Base-by-base conservation (phyloP, 345 rosid genomes). In the Garcia nutans region DNA sequence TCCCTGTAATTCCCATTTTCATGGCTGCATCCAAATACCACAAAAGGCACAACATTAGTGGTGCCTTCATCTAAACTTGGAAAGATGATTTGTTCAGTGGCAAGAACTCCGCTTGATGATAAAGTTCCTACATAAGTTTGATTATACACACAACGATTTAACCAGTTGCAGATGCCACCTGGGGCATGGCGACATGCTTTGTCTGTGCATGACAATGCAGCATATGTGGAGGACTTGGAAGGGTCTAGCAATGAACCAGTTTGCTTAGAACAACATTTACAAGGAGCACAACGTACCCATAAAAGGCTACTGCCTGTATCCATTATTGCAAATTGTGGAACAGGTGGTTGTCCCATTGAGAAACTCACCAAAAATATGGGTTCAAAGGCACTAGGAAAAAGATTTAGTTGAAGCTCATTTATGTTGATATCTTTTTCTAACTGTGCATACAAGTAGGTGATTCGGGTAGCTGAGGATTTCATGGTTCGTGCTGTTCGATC, bases 251-350 rank as follows among this genome's bases (percentile, higher is more conserved):
- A 13, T 1, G 82, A 82, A 61, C 66, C 52, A 0, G 17, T 44
- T 7, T 84, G 85, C 20, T 52, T 4, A 5, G 75, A 72, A 66
- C 88, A 89, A 8, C 61, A 45, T 61, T 54, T 31, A 78, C 89
- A 90, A 5, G 92, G 90, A 26, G 59, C 79, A 79, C 96, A 88
- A 50, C 76, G 81, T 23, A 89, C 73, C 96, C 92, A 89, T 24
- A 84, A n/a, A 12, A 92, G 86, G 64, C 83, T 85, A 72, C 90
- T 92, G 47, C 93, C 93, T 0, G 89, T 87, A 76, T 89, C 93
- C 85, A 92, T 83, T 69, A 81, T 63, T 0, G 85, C 75, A 52
- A 85, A 83, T 60, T 89, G 91, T 0, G 84, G 90, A 15, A 88
- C 67, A 0, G 92, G 90, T 15, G 93, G 95, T 64, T 82, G 80